phyloP scores from a whole-genome alignment of 345 rosid genomes.

The Arabis hirsuta region DNA sequence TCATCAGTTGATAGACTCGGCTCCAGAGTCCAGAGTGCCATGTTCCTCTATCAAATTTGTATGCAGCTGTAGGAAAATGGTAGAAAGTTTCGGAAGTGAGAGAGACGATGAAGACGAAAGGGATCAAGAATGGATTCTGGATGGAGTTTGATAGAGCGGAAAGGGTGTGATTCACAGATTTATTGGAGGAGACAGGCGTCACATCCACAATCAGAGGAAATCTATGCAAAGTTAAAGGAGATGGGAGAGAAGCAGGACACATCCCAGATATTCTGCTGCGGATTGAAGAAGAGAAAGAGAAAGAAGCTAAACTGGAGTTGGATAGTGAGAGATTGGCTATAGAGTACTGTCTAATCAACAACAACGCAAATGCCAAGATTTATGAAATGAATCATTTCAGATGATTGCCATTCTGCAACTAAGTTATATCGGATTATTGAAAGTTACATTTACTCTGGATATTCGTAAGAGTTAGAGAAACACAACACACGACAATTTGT shows the following conservation, averaged over 20 bases:
- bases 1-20: slow-evolving; percentile 46
- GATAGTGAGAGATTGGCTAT: slow-evolving; percentile 69
- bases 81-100: slow-evolving; percentile 55
- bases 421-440: slow-evolving; percentile 16
- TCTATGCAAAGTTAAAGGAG: slow-evolving; percentile 52
- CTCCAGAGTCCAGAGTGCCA: slow-evolving; percentile 69
- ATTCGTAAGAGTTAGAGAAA: neutral
- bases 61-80: slow-evolving; percentile 66
- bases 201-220: slow-evolving; percentile 45
- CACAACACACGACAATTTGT: slow-evolving; percentile 6
- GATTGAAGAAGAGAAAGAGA: slow-evolving; percentile 47
- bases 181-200: slow-evolving; percentile 50
- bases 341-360: slow-evolving; percentile 54
- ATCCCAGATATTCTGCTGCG: slow-evolving; percentile 52
- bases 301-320: slow-evolving; percentile 44
- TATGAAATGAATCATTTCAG: neutral
- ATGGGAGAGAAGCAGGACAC: slow-evolving; percentile 56
- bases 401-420: slow-evolving; percentile 57
- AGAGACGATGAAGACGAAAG: slow-evolving; percentile 57
- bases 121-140: slow-evolving; percentile 53
- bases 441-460: slow-evolving; percentile 14
- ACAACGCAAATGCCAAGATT: slow-evolving; percentile 38
- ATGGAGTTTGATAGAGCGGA: slow-evolving; percentile 53
- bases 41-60: slow-evolving; percentile 64
- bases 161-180: slow-evolving; percentile 51